Evolutionary conservation across 257 asterid species (phyloP), one percentile per base, ranked within the genome.

Genomic region (Thymus quinquecostatus): DNA sequence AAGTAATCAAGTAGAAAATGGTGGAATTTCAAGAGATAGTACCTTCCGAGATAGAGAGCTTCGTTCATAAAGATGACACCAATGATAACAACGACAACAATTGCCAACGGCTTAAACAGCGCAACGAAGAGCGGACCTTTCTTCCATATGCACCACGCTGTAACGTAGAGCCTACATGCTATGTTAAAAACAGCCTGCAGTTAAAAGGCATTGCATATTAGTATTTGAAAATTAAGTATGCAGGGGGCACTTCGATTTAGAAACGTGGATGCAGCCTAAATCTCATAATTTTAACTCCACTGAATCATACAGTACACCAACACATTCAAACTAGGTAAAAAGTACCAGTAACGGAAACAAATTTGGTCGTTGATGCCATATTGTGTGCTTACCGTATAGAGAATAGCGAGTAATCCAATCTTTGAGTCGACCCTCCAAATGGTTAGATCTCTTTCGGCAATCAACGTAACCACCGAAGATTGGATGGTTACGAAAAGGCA

Each of bases 11-110:
- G 40, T 54, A 21, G 21, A 21, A 21, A 21, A 21, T 21, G 21
- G 21, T 21, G 54, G 47, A 69, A 49, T 33, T 47, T 29, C n/a
- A 30, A 33, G 58, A 38, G 6, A 38, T 36, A 33, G 54, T 75
- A 86, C 91, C 91, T 86, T 69, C 91, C 88, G 2, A 78, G 85
- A 71, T 86, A 83, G 65, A 86, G 79, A 75, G 55, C 64, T 2
- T 83, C 91, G 13, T 75, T 55, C 79, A 83, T 70, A 41, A 83
- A 81, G 61, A 82, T 51, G 60, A 86, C 82, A 4, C 91, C 87
- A 13, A 86, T 80, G 8, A 78, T 78, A 48, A 83, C 78, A 10
- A 81, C 85, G 29, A 84, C 60, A 64, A 86, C 80, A 43, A 86
- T 57, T 3, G 86, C 79, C 68, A 81, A 68, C 1, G 88, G 88